phyloP scores from a whole-genome alignment of 1,284 basidiomycete genomes.

The Takashimella tepidaria region DNA sequence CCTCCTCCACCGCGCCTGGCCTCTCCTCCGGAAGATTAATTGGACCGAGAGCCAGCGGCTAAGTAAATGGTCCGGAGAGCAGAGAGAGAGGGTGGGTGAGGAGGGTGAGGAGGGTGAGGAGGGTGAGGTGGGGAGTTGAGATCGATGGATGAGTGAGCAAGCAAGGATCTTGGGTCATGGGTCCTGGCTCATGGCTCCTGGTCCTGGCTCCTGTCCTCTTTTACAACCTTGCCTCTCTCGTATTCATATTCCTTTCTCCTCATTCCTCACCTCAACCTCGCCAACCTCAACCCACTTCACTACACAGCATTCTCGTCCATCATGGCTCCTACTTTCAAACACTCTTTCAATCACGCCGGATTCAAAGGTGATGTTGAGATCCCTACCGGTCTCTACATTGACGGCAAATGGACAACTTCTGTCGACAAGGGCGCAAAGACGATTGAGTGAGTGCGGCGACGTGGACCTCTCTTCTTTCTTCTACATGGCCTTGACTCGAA shows the following conservation, averaged over 20 bases:
- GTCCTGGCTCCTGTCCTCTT: not conserved
- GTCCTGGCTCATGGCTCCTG: not conserved
- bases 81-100: not conserved
- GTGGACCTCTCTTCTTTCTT: conserved; percentile 3
- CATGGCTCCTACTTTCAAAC: conserved; percentile 47
- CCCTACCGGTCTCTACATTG: conserved; percentile 72
- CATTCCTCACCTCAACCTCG: not conserved
- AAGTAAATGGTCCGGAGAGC: not conserved
- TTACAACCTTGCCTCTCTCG: not conserved
- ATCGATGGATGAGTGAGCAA: not conserved
- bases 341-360: conserved; percentile 59
- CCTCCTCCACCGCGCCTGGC: too few relatives aligned
- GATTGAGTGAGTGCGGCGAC: conserved; percentile 42
- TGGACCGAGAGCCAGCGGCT: not conserved
- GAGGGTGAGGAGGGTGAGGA: not conserved
- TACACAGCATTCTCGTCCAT: conserved; percentile 5
- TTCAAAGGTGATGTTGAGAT: conserved; percentile 69
- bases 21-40: not conserved
- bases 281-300: not conserved
- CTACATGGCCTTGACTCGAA: too few relatives aligned
- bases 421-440: conserved; percentile 51
- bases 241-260: not conserved
- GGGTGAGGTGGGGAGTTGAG: not conserved
- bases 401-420: conserved; percentile 72
- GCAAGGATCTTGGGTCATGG: not conserved